Evolutionary conservation across 2,329 filamentous ascomycete genomes (phyloP), one percentile per base, ranked within the genome.

Genomic region (Aspergillus bombycis): DNA sequence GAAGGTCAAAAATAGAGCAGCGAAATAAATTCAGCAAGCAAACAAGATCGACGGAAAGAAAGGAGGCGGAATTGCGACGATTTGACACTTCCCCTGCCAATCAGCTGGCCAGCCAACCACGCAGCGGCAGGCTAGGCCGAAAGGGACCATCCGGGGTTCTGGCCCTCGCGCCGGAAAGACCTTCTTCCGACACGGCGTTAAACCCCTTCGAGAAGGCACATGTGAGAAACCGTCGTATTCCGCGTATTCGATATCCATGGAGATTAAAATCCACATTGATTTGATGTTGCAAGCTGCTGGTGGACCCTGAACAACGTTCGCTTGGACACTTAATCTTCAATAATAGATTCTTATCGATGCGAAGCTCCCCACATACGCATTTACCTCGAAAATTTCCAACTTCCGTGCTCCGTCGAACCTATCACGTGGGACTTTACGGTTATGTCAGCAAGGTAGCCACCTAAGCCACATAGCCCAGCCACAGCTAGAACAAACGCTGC

Each of bases 31-130:
- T 19, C 28, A 61, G 38, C 16, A 12, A 48, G 12, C 26, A 54
- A 26, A 50, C 50, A 48, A 38, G 59, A 60, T 57, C 45, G 50
- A 43, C 55, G 58, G 54, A 63, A 66, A 67, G 63, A 70, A 70
- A 70, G 67, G 67, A 68, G 67, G 64, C 67, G 62, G 60, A 66
- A 63, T 57, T 63, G 62, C 56, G 59, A 65, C 66, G 62, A 60
- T 65, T 65, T 63, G 64, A 66, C 57, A 53, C 21, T 58, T 54
- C 54, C 58, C 57, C 59, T 54, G 55, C 68, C 68, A 71, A 71
- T 70, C 62, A 68, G 26, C 58, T 64, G 45, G 32, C 58, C 60
- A 64, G 57, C 61, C 57, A 64, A 62, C 60, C 14, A 34, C 2
- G 34, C 34, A 16, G 34, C 34, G 14, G 34, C 14, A 34, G 46